Conservation (phyloP, 1,284 basidiomycete species). For the Tranzscheliella williamsii region DNA sequence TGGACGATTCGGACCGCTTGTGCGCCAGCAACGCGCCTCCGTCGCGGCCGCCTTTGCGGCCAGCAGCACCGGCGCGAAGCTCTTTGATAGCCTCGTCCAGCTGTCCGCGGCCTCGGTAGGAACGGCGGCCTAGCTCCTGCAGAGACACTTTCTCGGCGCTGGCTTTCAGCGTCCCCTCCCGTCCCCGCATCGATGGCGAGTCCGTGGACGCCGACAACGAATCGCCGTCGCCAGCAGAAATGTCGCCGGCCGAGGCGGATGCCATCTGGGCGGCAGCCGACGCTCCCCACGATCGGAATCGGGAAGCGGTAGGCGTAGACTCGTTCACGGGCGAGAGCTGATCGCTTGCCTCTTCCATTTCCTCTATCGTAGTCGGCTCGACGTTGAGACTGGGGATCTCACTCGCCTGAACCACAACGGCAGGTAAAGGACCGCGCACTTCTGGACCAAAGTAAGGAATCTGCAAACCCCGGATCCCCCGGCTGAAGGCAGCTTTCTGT, state of each 20-base stretch:
- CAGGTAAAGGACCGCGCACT: constrained; percentile 33
- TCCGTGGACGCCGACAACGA: neutral
- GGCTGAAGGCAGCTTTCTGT: constrained; percentile 10
- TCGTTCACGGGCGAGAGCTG: constrained; percentile 16
- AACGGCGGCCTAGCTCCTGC: constrained; percentile 8
- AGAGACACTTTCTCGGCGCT: neutral
- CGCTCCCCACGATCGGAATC: constrained; percentile 26
- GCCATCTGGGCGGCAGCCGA: constrained; percentile 12
- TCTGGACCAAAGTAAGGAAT: constrained; percentile 38
- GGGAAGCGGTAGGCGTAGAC: constrained; percentile 34
- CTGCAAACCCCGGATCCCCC: constrained; percentile 6
- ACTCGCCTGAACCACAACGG: neutral
- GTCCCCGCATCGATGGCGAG: neutral
- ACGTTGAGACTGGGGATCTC: no score
- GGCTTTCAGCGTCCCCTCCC: constrained; percentile 1
- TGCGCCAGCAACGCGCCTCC: neutral
- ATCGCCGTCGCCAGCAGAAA: neutral
- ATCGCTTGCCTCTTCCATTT: constrained; percentile 6
- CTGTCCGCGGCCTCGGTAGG: constrained; percentile 41
- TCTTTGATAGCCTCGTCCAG: constrained; percentile 53
- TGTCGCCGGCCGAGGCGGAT: neutral
- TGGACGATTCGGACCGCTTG: neutral
- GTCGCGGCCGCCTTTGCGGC: constrained; percentile 9
- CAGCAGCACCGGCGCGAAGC: constrained; percentile 28
- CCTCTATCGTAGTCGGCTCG: neutral